Percentiles rank a stretch among this genome's conserved stretches.
Evolutionary conservation across 345 rosid genomes (phyloP).

Genomic region (Microthlaspi erraticum): DNA sequence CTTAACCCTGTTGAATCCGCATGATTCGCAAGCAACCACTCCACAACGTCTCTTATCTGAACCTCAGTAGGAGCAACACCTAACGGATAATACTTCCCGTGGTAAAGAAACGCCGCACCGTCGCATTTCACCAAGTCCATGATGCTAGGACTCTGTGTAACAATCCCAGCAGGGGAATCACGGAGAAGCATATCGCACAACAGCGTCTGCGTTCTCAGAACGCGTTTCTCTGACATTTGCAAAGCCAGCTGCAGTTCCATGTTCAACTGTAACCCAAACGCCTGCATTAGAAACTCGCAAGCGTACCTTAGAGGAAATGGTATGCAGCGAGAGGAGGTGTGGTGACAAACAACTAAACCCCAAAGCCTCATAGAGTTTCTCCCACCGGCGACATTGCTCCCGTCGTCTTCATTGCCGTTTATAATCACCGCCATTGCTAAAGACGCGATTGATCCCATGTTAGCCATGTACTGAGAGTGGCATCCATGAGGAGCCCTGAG

Average conservation of each 20-base stretch:
- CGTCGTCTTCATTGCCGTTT: constrained; percentile 82
- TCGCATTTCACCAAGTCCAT: constrained; percentile 97
- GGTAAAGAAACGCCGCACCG: constrained; percentile 93
- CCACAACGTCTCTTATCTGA: constrained; percentile 83
- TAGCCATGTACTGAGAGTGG: constrained; percentile 95
- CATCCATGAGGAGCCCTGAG: constrained; percentile 97
- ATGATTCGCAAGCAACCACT: constrained; percentile 85
- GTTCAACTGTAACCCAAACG: constrained; percentile 93
- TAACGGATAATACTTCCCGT: constrained; percentile 67
- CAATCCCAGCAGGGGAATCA: constrained; percentile 91
- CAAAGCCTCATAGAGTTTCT: constrained; percentile 82
- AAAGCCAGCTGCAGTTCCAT: constrained; percentile 96
- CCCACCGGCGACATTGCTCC: constrained; percentile 51
- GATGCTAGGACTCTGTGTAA: constrained; percentile 93
- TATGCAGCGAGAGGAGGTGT: constrained; percentile 86
- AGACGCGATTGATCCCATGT: constrained; percentile 94
- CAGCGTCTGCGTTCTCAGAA: constrained; percentile 90
- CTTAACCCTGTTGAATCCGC: constrained; percentile 96
- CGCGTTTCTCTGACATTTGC: constrained; percentile 86
- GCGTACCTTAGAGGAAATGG: constrained; percentile 96
- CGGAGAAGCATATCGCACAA: constrained; percentile 98
- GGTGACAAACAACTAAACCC: constrained; percentile 99
- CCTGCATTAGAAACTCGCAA: constrained; percentile 98
- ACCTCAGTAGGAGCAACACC: constrained; percentile 88
- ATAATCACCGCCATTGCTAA: constrained; percentile 92